Conservation (phyloP, 306 rosid species). For the Albizia julibrissin region DNA sequence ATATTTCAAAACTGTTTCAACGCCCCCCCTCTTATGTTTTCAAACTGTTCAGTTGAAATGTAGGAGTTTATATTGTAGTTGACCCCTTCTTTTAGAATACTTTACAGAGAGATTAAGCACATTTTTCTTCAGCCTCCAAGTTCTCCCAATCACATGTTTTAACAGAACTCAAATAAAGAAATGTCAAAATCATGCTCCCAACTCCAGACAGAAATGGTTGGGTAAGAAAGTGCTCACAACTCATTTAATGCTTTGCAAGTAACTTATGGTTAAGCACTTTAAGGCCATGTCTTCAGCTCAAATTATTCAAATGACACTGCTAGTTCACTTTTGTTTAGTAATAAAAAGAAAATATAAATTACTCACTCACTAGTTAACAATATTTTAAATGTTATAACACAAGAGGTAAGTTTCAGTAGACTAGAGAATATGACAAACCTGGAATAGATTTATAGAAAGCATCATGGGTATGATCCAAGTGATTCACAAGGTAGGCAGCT, state of each 20-base stretch:
- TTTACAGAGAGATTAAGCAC: not conserved
- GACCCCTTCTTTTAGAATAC: not conserved
- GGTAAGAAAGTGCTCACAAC: not conserved
- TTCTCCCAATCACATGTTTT: not conserved
- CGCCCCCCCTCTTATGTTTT: not conserved
- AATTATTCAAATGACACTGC: not conserved
- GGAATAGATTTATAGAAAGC: conserved; percentile 93
- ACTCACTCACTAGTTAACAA: not conserved
- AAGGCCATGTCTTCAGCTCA: not conserved
- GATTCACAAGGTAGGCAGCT: conserved; percentile 85
- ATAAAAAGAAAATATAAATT: not conserved
- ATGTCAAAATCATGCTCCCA: not conserved
- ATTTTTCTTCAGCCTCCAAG: not conserved
- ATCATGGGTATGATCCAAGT: conserved; percentile 49
- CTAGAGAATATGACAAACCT: conserved; percentile 51
- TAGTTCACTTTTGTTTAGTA: not conserved
- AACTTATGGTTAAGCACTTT: not conserved
- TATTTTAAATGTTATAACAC: not conserved
- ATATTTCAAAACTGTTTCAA: not conserved
- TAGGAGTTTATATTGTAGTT: not conserved
- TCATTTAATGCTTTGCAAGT: not conserved
- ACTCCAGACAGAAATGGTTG: not conserved
- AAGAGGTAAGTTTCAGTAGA: not conserved
- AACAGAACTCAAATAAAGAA: not conserved
- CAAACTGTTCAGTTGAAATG: not conserved